phyloP scores from a whole-genome alignment of 257 asterid species.

The Lithospermum erythrorhizon region DNA sequence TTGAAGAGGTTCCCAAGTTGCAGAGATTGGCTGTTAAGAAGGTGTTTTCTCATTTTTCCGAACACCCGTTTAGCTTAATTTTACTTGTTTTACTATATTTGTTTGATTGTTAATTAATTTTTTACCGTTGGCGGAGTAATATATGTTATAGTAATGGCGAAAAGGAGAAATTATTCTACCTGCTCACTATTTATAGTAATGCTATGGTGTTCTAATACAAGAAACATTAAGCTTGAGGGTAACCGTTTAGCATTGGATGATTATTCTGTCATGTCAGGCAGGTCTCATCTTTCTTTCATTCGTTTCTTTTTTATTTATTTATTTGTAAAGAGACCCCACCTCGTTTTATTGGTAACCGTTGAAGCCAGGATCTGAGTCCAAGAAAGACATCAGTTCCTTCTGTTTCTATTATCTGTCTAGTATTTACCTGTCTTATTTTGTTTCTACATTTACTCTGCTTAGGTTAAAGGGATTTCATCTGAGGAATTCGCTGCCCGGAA shows the following conservation, averaged over 20 bases:
- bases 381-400: not conserved
- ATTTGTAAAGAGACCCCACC: not conserved
- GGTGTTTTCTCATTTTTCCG: slow-evolving; percentile 24
- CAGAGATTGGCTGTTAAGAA: slow-evolving; percentile 81
- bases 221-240: not conserved
- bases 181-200: not conserved
- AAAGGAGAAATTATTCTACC: too few species aligned
- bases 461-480: slow-evolving; percentile 85
- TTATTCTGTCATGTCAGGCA: not conserved
- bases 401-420: not conserved
- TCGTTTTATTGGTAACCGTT: too few species aligned
- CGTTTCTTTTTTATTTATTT: not conserved
- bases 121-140: too few species aligned
- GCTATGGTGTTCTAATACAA: not conserved
- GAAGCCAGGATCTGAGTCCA: not conserved
- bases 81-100: not conserved
- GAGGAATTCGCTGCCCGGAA: slow-evolving; percentile 87
- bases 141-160: too few species aligned
- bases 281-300: not conserved
- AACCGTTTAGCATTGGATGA: not conserved
- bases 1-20: slow-evolving; percentile 86
- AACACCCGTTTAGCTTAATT: not conserved
- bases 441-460: slow-evolving; percentile 5
- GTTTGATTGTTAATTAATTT: not conserved
- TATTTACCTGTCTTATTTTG: not conserved